These are phyloP conservation scores for Phoenix roebelenii DNA, from an alignment of 176 grass and related monocot species.

Conservation along the genomic window DNA sequence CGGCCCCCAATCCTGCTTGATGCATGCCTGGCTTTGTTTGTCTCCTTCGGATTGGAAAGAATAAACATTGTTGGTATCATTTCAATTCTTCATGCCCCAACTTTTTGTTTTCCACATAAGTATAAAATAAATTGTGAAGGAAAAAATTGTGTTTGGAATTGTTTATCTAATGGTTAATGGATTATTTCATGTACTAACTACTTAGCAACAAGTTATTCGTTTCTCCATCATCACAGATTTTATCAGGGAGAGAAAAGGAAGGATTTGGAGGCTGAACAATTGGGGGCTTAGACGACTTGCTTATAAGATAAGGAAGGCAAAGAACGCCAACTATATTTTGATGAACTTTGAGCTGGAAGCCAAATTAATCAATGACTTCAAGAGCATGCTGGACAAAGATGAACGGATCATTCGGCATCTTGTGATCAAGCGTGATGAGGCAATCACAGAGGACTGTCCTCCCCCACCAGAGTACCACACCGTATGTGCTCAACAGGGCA, in stretches of 20 bases:
- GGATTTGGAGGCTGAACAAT: conserved; percentile 93
- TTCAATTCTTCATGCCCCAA: no score
- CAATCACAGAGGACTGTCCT: conserved; percentile 57
- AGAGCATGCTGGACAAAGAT: conserved; percentile 81
- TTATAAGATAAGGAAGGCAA: conserved; percentile 85
- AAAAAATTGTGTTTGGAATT: no score
- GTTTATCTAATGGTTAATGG: no score
- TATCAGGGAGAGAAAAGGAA: conserved; percentile 83
- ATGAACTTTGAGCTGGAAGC: conserved; percentile 96
- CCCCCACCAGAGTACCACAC: conserved; percentile 60
- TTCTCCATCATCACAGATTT: conserved; percentile 37
- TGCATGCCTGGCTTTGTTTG: no score
- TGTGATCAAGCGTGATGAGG: conserved; percentile 67
- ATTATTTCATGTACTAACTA: no score
- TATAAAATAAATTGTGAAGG: no score
- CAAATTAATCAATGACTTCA: conserved; percentile 78
- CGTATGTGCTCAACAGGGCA: conserved; percentile 37
- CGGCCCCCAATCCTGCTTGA: no score
- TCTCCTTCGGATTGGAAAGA: no score
- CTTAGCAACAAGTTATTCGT: no score
- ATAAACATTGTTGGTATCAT: no score
- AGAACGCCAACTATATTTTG: conserved; percentile 68
- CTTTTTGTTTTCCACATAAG: no score
- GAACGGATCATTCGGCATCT: conserved; percentile 85
- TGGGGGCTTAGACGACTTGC: conserved; percentile 81